Evolutionary conservation across 108 stramenopile species (phyloP), one percentile per base, ranked within the genome.

Genomic region (Cyclotella kingstonii): DNA sequence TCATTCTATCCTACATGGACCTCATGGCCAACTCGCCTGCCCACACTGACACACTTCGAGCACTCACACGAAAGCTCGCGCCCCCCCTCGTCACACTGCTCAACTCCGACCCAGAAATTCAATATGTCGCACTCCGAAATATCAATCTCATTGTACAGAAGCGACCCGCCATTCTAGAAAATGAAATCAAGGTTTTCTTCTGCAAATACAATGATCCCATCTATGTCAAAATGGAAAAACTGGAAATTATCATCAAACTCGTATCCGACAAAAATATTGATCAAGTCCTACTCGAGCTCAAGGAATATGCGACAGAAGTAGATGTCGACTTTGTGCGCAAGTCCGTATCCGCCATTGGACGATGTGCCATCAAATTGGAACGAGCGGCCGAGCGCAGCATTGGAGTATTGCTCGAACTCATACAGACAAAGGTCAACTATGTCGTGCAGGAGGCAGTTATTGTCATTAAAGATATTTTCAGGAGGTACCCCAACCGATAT

Each of bases 131-230:
- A 14, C 68, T 99, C 42, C 77, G 99, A 30, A 99, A 99, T 84
- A 98, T 99, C 66, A 98, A 98, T 74, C 76, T 99, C 23, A 97
- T 99, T 73, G 99, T 99, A 39, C 97, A 98, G 71, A 97, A 97
- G 79, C 81, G 93, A 18, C 95, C 96, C 12, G 64, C 74, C 43
- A 97, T 98, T 58, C 78, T 98, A 38, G 94, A 98, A 78, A 91
- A 94, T 68, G 98, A 97, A 79, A 97, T 98, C 70, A 97, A 97
- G 74, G 97, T 99, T 60, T 99, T 99, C 88, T 99, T 99, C 64
- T 98, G 98, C 94, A 98, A 98, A 81, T 99, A 99, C 90, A 99
- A 98, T 77, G 99, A 99, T 77, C 99, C 99, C 12, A 98, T 98
- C 57, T 99, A 99, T 79, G 99, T 99, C 72, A 99, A 99, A 84